Conservation (phyloP, 2,329 filamentous ascomycete genomes). For the Calonectria pseudoreteaudii region DNA sequence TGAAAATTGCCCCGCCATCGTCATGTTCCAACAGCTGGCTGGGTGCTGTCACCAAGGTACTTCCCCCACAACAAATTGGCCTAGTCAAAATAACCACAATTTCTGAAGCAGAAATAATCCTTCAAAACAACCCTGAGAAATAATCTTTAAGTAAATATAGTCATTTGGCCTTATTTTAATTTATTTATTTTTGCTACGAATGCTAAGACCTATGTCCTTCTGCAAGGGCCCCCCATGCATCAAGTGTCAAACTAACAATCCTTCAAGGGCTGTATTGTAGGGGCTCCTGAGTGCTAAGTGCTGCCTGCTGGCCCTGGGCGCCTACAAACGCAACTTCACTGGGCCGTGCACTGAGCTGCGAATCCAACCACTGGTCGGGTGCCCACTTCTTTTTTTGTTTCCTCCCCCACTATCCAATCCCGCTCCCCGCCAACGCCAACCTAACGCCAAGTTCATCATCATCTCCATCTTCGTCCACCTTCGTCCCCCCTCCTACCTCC, state of each 20-base stretch:
- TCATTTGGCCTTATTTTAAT: too few species aligned
- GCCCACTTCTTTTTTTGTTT: constrained; percentile 37
- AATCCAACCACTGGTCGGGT: constrained; percentile 15
- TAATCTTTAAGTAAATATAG: too few species aligned
- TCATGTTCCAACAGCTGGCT: not conserved
- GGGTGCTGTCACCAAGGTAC: too few species aligned
- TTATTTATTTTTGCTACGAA: too few species aligned
- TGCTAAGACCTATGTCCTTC: too few species aligned
- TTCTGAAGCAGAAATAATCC: too few species aligned
- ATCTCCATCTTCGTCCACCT: constrained; percentile 6
- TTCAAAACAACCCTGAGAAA: too few species aligned
- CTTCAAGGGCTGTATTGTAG: too few species aligned
- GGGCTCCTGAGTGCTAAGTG: not conserved
- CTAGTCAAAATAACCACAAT: too few species aligned
- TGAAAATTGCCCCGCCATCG: constrained; percentile 26
- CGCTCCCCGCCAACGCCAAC: constrained; percentile 34
- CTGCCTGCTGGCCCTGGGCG: not conserved
- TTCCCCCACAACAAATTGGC: too few species aligned
- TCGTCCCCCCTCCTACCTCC: constrained; percentile 2
- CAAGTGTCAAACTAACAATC: too few species aligned
- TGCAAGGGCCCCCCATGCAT: too few species aligned
- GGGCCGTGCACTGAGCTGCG: constrained; percentile 5
- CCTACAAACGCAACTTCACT: constrained; percentile 10
- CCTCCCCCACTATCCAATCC: constrained; percentile 34
- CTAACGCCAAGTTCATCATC: constrained; percentile 24